Base-by-base conservation (phyloP, 2,329 filamentous ascomycete genomes). In the Septoria linicola region DNA sequence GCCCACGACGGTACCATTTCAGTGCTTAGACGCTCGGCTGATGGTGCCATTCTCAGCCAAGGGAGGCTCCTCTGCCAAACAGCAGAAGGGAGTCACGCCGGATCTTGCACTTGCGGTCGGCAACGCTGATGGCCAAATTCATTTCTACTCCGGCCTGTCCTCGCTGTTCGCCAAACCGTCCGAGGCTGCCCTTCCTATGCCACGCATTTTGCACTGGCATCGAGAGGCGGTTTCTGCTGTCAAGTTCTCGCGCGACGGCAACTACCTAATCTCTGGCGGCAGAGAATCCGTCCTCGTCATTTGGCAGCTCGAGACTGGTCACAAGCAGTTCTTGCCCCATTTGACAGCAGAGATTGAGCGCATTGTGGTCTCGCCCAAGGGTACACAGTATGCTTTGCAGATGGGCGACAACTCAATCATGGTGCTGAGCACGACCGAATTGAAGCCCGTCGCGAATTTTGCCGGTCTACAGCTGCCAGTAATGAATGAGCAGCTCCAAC, bases 241-340 rank as follows among this genome's bases (percentile, higher is more conserved):
- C 51, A 95, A 93, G 70, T 97, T 91, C 88, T 96, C 93, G 11
- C 78, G 78, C 60, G 93, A 99, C 77, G 91, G 92, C 89, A 90
- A 96, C 66, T 99, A 99, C 69, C 73, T 99, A 53, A 85, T 99
- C 45, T 97, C 93, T 50, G 93, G 93, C 65, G 93, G 93, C 25
- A 83, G 84, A 17, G 93, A 99, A 71, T 91, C 89, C 6, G 87
- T 89, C 16, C 76, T 99, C 35, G 88, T 96, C 7, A 75, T 96
- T 25, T 97, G 91, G 91, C 93, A 99, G 71, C 76, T 96, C 51
- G 88, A 95, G 60, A 96, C 92, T 0, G 84, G 84, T 57, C 85
- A 85, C 66, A 83, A 83, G 63, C 87, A 93, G 65, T 89, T 85
- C 65, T 75, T 99, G 21, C 93, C 93, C n/a, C 90, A 97, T 78